A percentile compares a stretch with the other conserved stretches of the same genome.
phyloP scores from a whole-genome alignment of 2,329 filamentous ascomycete species.

The Graphium sp. region DNA sequence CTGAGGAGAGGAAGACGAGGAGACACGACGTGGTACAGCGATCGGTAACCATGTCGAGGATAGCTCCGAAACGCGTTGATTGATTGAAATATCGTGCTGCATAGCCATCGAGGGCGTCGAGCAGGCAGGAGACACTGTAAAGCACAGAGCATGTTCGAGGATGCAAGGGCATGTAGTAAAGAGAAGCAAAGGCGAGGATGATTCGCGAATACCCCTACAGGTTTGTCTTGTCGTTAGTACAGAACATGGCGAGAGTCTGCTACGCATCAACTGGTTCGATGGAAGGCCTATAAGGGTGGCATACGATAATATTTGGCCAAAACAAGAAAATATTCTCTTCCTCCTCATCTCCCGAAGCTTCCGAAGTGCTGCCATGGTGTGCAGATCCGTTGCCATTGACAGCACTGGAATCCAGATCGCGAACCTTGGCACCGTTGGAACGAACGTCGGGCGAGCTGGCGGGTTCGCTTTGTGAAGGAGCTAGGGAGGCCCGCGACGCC shows the following conservation, averaged over 20 bases:
- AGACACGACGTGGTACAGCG: conserved; percentile 92
- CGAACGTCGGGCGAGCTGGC: conserved; percentile 13
- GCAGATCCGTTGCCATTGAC: conserved; percentile 29
- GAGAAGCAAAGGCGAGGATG: conserved; percentile 69
- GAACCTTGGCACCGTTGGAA: conserved; percentile 9
- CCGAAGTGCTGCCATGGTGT: conserved; percentile 14
- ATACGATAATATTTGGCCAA: conserved; percentile 65
- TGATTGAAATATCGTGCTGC: conserved; percentile 71
- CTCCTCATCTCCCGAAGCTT: conserved; percentile 17
- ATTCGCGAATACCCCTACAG: conserved; percentile 52
- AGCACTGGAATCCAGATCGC: too few species aligned
- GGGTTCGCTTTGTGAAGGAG: conserved; percentile 10
- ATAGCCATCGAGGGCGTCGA: conserved; percentile 88
- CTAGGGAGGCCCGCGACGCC: conserved; percentile 8
- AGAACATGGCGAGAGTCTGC: not conserved
- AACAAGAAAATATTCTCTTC: conserved; percentile 70
- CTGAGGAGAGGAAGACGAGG: conserved; percentile 84
- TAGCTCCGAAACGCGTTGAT: conserved; percentile 87
- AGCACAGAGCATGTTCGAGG: conserved; percentile 85
- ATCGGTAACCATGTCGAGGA: conserved; percentile 98
- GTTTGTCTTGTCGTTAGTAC: conserved; percentile 1
- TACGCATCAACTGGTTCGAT: not conserved
- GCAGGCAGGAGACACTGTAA: conserved; percentile 85
- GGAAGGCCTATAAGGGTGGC: conserved; percentile 9
- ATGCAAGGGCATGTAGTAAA: conserved; percentile 98